phyloP scores from a whole-genome alignment of 2,329 filamentous ascomycete species.

The Basipetospora sp. region DNA sequence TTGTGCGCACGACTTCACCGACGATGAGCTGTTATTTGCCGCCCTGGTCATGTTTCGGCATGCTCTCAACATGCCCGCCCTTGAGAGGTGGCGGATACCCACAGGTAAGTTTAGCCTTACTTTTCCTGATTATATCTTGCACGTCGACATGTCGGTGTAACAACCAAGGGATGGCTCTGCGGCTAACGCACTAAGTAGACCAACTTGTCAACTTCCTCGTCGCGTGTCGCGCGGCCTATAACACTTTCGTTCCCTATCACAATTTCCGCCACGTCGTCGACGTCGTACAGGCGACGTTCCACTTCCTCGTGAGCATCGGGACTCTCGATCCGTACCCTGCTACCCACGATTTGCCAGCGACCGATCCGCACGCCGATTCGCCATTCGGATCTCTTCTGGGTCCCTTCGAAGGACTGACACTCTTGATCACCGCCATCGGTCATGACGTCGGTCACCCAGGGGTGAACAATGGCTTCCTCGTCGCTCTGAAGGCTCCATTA shows the following conservation, averaged over 20 bases:
- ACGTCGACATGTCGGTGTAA: not conserved
- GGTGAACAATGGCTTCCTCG: constrained; percentile 92
- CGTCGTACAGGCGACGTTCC: constrained; percentile 83
- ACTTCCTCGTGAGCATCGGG: constrained; percentile 71
- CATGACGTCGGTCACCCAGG: constrained; percentile 96
- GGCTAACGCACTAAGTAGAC: too few species aligned
- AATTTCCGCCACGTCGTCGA: constrained; percentile 97
- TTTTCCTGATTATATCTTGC: constrained; percentile 23
- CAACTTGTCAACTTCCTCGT: constrained; percentile 74
- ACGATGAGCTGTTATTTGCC: constrained; percentile 78
- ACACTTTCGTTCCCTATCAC: constrained; percentile 90
- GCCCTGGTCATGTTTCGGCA: constrained; percentile 84
- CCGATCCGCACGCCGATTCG: constrained; percentile 30
- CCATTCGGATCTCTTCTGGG: constrained; percentile 62
- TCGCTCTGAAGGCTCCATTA: constrained; percentile 79
- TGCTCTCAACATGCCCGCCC: constrained; percentile 64
- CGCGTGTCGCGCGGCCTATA: constrained; percentile 86
- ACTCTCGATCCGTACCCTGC: constrained; percentile 53
- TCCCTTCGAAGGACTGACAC: constrained; percentile 74
- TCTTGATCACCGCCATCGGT: constrained; percentile 89
- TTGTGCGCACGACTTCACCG: constrained; percentile 73
- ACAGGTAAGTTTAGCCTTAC: constrained; percentile 42
- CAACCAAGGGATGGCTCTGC: too few species aligned
- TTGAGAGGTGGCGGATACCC: constrained; percentile 67
- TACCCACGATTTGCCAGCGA: not conserved